Base-by-base conservation (phyloP, 805 yeast genomes). In the Yamadazyma endophytica region DNA sequence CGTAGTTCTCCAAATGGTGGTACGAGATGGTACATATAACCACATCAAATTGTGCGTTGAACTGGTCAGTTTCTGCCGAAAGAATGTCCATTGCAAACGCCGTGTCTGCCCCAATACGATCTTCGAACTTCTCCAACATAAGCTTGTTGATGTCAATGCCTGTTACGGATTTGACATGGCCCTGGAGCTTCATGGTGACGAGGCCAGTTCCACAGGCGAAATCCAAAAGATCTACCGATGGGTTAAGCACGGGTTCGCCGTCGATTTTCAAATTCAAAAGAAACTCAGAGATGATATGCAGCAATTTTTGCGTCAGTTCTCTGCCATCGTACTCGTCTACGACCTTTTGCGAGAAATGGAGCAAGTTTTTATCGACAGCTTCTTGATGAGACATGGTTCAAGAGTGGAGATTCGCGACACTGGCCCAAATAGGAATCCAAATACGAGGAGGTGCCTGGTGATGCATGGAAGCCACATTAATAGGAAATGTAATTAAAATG, bases 181-280 rank as follows among this genome's bases (percentile, higher is more conserved):
- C 63, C 5, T 49, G 50, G 15, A 64, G 29, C n/a, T 46, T 47
- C 30, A 47, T 41, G 2, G 62, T 53, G 12, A 64, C 49, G 6
- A 61, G 33, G 0, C 71, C 73, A 2, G 69, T 55, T 3, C 73
- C 73, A 36, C 70, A 65, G 1, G 70, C 71, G 44, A 67, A 66
- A 39, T 67, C 72, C 27, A 67, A 31, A 5, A 60, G 17, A 4
- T 6, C 18, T 19, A 11, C 9, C 8, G 21, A 9, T 9, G 11
- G 11, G 21, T 19, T 19, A 11, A 9, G 21, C 13, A 13, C 21
- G 3, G 30, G 29, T 8, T 24, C 13, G 13, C 16, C 21, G 15
- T 13, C 17, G 6, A 24, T 9, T 15, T 28, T 6, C 11, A 14
- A 33, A 6, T 6, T 3, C 14, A 28, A 24, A 8, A 33, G 14